Base-by-base conservation (phyloP, 2,329 filamentous ascomycete genomes). In the Microcera coccophila region DNA sequence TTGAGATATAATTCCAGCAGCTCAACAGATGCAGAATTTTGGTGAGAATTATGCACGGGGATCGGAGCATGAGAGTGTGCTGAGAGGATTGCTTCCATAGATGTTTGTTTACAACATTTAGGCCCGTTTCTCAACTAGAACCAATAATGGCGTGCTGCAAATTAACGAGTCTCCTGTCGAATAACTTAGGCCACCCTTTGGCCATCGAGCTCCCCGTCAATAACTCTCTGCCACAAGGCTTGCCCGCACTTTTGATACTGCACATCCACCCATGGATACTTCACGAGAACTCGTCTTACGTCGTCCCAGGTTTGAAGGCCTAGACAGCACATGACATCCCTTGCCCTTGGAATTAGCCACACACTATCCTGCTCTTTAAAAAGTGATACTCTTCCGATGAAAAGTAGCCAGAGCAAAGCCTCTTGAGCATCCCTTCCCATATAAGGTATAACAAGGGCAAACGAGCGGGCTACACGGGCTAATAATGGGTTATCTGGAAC, bases 251-350 rank as follows among this genome's bases (percentile, higher is more conserved):
- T 19, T 16, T 22, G 31, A 8, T 49, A 41, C 3, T 44, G 31
- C 5, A 20, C 17, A 3, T 44, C 17, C 14, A 44, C 34, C 47
- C 47, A 49, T 2, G 44, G 38, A 18, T 44, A 49, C 4, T 36
- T 36, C 4, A 14, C 3, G 8, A 47, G 18, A 7, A 22, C 22
- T 19, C 19, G 31, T 20, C 17, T 20, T 7, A 40, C 36, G 3
- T 44, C 44, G 16, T 47, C 38, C 47, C 44, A 47, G 15, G 20
- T 37, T 3, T 15, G n/a, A n/a, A 49, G 16, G 14, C n/a, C 32
- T 3, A 49, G 34, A 4, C 12, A 14, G 3, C 16, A 12, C 9
- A 21, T 19, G n/a, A 26, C 24, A 4, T 18, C 14, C 5, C n/a
- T 38, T 2, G 39, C 12, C 19, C 38, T 47, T 5, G 40, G 38